Evolutionary conservation across 2,329 filamentous ascomycete species (phyloP).

Genomic region (Colletotrichum orbiculare): DNA sequence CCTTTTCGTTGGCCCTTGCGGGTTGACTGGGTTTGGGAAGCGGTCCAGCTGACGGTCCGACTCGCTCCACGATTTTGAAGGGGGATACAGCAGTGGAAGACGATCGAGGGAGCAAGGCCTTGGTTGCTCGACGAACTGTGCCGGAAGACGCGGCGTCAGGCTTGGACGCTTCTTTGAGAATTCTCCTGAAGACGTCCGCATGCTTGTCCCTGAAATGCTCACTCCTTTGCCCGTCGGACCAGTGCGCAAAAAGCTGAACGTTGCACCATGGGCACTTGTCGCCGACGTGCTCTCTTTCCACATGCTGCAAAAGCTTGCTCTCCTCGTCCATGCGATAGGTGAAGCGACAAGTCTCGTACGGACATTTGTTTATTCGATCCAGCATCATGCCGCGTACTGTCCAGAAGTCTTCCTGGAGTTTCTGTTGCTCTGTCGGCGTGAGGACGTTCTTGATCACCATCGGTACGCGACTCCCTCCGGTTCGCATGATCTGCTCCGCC

Average conservation of each 20-base stretch:
- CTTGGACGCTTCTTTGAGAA: neutral
- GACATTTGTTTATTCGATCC: constrained; percentile 50
- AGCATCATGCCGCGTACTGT: constrained; percentile 48
- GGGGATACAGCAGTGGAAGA: neutral
- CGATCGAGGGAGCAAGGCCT: neutral
- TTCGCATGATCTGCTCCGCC: constrained; percentile 51
- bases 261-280: constrained; percentile 51
- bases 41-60: constrained; percentile 17
- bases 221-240: constrained; percentile 40
- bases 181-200: constrained; percentile 35
- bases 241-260: constrained; percentile 44
- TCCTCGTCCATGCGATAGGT: constrained; percentile 45
- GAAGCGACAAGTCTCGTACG: constrained; percentile 50
- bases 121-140: neutral
- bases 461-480: constrained; percentile 47
- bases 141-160: neutral
- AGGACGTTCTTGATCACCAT: constrained; percentile 50
- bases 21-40: constrained; percentile 28
- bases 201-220: constrained; percentile 47
- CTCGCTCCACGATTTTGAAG: constrained; percentile 21
- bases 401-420: constrained; percentile 49
- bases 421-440: constrained; percentile 53
- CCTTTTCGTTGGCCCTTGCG: constrained; percentile 26
- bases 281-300: constrained; percentile 47
- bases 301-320: constrained; percentile 48